Evolutionary conservation across 1,284 basidiomycete genomes (phyloP).

Genomic region (Wolfiporia cocos): DNA sequence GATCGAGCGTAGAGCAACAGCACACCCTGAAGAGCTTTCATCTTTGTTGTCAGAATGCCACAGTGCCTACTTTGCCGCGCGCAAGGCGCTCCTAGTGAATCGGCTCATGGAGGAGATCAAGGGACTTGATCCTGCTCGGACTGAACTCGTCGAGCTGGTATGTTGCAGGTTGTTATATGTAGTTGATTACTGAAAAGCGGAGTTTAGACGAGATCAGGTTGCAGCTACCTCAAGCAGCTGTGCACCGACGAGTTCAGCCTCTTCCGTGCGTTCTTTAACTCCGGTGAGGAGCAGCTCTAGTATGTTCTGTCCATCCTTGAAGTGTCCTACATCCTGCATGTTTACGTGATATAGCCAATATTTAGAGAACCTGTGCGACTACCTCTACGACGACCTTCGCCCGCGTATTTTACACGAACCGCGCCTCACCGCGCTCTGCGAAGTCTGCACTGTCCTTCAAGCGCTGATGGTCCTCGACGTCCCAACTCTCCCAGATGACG

Average conservation of each 20-base stretch:
- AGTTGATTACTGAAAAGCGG: not conserved
- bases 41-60: constrained; percentile 82
- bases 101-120: constrained; percentile 76
- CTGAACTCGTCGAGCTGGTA: constrained; percentile 84
- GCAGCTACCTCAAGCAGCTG: constrained; percentile 84
- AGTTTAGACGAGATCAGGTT: constrained; percentile 86
- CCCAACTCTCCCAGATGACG: constrained; percentile 30
- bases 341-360: constrained; percentile 54
- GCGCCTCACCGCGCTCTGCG: constrained; percentile 79
- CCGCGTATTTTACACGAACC: constrained; percentile 91
- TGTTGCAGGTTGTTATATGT: no score
- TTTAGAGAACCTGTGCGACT: constrained; percentile 85
- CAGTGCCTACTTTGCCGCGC: constrained; percentile 68
- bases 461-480: constrained; percentile 90
- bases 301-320: constrained; percentile 31
- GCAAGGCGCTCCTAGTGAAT: constrained; percentile 65
- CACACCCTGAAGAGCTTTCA: constrained; percentile 74
- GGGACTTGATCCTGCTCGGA: constrained; percentile 69
- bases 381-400: constrained; percentile 89
- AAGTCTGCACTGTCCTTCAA: constrained; percentile 90
- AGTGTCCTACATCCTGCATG: constrained; percentile 3
- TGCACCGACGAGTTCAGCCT: constrained; percentile 85
- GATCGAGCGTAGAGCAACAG: constrained; percentile 69
- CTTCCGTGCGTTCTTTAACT: constrained; percentile 80
- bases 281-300: constrained; percentile 83